Evolutionary conservation across 306 rosid genomes (phyloP), one percentile per base, ranked within the genome.

Genomic region (Senna tora): DNA sequence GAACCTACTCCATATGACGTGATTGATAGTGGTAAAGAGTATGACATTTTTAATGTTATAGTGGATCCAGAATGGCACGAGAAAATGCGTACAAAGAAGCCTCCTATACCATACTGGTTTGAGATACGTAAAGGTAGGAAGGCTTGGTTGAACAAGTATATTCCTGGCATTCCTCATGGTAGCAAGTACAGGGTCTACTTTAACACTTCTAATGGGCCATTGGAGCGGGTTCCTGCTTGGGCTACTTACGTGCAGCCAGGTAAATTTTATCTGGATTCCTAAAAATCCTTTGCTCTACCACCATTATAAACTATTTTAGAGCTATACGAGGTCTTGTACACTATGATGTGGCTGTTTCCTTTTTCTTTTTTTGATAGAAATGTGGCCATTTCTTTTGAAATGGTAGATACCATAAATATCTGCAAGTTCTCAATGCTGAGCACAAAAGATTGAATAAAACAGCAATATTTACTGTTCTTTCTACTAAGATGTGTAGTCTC

Each of bases 191-290:
- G 97, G 77, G 98, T 94, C 49, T 94, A 89, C 84, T 89, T 94
- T 70, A 94, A 94, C 89, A 91, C 98, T 83, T 86, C 98, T 34
- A 83, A 74, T 73, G 97, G 97, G 71, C 90, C 96, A 15, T 61
- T 94, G 87, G 98, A 94, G 70, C 76, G 98, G 73, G 87, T 94
- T 36, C 98, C 98, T 79, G 96, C 98, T 84, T 94, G 98, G 98
- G 98, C 98, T 80, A 84, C 97, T 52, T 94, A 91, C 83, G 98
- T 94, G 76, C 87, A 89, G 70, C 96, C 98, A 51, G 97, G 98
- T 94, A 79, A 81, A 75, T 77, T 47, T 36, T 43, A 69, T 20
- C 22, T 61, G 28, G 41, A 59, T 46, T 67, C 22, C 61, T 58
- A 72, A 54, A 77, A 65, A 43, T 79, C n/a, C 50, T 67, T 73